Base-by-base conservation (phyloP, 306 rosid species). In the Cicer arietinum region DNA sequence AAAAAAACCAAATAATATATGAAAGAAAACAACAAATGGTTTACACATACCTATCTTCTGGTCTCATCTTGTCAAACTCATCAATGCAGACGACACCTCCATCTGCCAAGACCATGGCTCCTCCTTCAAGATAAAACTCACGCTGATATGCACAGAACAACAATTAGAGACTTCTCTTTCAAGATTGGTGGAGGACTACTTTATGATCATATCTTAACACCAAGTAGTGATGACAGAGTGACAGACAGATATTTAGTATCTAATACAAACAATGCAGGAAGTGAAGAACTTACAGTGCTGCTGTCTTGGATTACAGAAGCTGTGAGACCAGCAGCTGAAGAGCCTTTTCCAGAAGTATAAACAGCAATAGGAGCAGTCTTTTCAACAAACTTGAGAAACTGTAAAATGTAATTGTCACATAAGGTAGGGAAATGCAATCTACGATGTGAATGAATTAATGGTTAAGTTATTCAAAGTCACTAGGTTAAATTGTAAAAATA, bases 91-190 rank as follows among this genome's bases (percentile, higher is more conserved):
- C 99, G 85, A 92, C 97, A 71, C 97, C 99, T 41, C 99, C 99
- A 80, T 94, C 99, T 14, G 96, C 99, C 90, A 94, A 88, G 84
- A 94, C 96, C 99, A 94, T 92, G 66, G 99, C 99, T 70, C 99
- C 99, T 83, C 99, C 99, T 89, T 94, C 99, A 77, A 94, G 99
- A 85, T 94, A 94, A 82, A 94, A 94, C 83, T 94, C 99, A 13
- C 97, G 95, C 99, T 94, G 84, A 73, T 82, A 72, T 69, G 53
- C 45, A 82, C 76, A 75, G 7, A 70, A 41, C 56, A 51, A 72
- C 20, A 82, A 77, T 81, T 40, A 83, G 84, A 59, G 54, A 39
- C 74, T 10, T 73, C 12, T 72, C 56, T 11, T 53, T 16, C 80
- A 60, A 37, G 47, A 74, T n/a, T 16, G 20, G 18, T 58, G 18